Base-by-base conservation (phyloP, 1,284 basidiomycete species). In the Phellinidium pouzarii region DNA sequence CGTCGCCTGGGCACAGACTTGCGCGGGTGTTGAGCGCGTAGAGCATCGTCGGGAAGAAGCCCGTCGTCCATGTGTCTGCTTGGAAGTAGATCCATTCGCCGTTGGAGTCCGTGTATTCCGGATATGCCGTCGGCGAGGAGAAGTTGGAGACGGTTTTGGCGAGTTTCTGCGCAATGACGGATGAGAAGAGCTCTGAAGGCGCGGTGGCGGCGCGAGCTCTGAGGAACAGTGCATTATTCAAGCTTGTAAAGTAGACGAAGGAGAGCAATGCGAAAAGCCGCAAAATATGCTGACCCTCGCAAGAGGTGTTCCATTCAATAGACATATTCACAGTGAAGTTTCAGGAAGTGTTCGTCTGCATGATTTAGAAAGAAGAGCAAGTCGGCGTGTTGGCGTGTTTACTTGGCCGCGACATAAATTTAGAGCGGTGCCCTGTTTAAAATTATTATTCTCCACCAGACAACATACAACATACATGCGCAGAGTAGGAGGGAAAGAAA, bases 21-120 rank as follows among this genome's bases (percentile, higher is more conserved):
- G 53, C 43, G 27, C 61, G 59, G 12, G 59, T 48, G 23, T 58
- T 52, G 12, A 62, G 52, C 34, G 57, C 58, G 43, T 62, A 62
- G 31, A 62, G 51, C 47, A 55, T 60, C 42, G 56, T 54, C 22
- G 61, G 61, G 44, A 61, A 59, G 55, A 62, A 61, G 19, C 61
- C 59, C 1, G 59, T 52, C 11, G 60, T 59, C 61, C 61, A 62
- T 20, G 53, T 53, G 42, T 62, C 57, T 4, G 60, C 44, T n/a
- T 38, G 48, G 42, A 61, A 57, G 42, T 55, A 58, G 23, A 56
- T 40, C 59, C 59, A 61, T 38, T 50, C 25, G 12, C 59, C 59
- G n/a, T 44, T 31, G 20, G 45, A 34, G 46, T 59, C 54, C 22
- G 59, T 61, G 26, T 61, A 61, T 27, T 59, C 50, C 7, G 59